These are phyloP conservation scores for Eutrema salsugineum DNA, from an alignment of 441 rosid genomes.

Conservation along the genomic window DNA sequence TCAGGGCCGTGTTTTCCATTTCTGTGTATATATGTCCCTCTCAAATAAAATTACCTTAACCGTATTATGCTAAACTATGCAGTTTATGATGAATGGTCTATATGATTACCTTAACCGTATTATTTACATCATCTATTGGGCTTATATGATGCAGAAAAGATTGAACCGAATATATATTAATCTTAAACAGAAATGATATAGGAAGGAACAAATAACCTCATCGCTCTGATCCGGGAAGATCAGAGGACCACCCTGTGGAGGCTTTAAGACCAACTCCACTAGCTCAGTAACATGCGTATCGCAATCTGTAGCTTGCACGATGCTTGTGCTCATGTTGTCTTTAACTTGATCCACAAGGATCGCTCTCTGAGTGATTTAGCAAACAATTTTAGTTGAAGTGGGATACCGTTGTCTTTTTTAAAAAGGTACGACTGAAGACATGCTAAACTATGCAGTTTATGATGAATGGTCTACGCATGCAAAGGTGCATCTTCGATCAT, in stretches of 20 bases:
- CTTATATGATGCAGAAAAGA: background rate
- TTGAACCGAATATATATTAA: background rate
- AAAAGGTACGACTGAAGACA: too few species aligned
- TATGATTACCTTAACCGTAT: background rate
- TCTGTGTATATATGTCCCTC: too few species aligned
- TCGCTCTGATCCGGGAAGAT: slow-evolving; percentile 71
- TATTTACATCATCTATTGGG: background rate
- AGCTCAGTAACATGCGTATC: slow-evolving; percentile 51
- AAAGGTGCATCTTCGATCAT: too few species aligned
- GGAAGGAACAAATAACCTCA: slow-evolving; percentile 43
- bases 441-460: too few species aligned
- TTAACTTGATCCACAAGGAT: slow-evolving; percentile 75
- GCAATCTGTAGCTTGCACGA: slow-evolving; percentile 31
- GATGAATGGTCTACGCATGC: too few species aligned
- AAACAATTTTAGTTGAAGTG: background rate
- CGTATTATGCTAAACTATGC: too few species aligned
- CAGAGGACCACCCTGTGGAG: slow-evolving; percentile 87
- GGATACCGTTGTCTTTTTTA: background rate
- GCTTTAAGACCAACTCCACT: slow-evolving; percentile 69
- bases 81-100: too few species aligned
- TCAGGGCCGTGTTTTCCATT: too few species aligned
- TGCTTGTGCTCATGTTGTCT: slow-evolving; percentile 46
- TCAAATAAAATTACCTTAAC: too few species aligned
- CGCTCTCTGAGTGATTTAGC: slow-evolving; percentile 53
- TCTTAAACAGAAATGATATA: background rate